Evolutionary conservation across 2,329 filamentous ascomycete genomes (phyloP).

Genomic region (Escovopsis sp.): DNA sequence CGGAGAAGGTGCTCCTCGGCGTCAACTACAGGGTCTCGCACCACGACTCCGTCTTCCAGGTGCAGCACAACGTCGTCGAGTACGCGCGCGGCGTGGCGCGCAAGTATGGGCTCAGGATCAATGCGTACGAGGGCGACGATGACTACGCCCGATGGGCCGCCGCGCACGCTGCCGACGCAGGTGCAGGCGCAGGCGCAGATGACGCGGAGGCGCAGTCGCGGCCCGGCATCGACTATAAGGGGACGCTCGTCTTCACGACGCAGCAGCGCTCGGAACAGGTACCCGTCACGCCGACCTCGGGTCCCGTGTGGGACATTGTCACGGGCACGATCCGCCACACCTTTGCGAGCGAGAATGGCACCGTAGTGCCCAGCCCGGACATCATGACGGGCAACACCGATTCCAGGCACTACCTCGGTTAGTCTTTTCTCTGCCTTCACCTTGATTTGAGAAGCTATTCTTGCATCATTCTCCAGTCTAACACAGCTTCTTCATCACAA

Average conservation of each 20-base stretch:
- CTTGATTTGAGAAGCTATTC: too few relatives aligned
- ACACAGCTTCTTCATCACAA: conserved; percentile 17
- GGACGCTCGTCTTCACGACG: conserved; percentile 25
- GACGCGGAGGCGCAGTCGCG: background rate
- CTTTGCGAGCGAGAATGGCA: conserved; percentile 29
- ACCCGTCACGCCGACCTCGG: conserved; percentile 39
- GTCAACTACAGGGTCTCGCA: conserved; percentile 49
- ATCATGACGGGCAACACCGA: conserved; percentile 31
- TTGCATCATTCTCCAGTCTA: conserved; percentile 1
- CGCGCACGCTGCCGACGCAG: background rate
- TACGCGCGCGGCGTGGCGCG: conserved; percentile 34
- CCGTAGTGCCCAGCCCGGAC: conserved; percentile 36
- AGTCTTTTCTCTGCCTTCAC: conserved; percentile 4
- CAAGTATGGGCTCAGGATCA: conserved; percentile 41
- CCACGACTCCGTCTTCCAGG: conserved; percentile 34
- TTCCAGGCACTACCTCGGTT: conserved; percentile 26
- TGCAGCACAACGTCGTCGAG: conserved; percentile 35
- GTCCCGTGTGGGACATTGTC: conserved; percentile 30
- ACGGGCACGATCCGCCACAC: conserved; percentile 34
- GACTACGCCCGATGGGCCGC: conserved; percentile 13
- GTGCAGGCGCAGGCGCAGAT: too few relatives aligned
- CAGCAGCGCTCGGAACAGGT: conserved; percentile 32
- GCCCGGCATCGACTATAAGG: conserved; percentile 14
- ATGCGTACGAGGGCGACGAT: conserved; percentile 34
- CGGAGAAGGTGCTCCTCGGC: conserved; percentile 40